Base-by-base conservation (phyloP, 225 moss, liverwort and hornwort species). In the Lunularia cruciata region DNA sequence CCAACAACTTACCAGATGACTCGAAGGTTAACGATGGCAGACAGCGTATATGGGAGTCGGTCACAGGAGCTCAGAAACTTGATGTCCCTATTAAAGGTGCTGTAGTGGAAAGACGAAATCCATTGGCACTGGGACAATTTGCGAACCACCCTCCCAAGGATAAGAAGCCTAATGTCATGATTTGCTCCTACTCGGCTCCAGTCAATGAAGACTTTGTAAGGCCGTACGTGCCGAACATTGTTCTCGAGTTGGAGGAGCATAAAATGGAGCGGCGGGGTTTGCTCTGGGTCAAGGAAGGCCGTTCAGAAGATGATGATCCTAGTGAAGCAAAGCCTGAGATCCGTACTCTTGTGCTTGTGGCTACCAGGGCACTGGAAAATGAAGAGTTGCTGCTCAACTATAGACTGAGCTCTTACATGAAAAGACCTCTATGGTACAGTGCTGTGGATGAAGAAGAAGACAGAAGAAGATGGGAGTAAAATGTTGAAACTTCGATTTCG, bases 351-450 rank as follows among this genome's bases (percentile, higher is more conserved):
- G 88, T 98, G 55, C 78, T 98, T 51, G 89, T 98, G 20, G 82
- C 92, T 55, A 90, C 89, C 8, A 72, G 90, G 53, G 82, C 82
- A 58, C 67, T 98, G 9, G 61, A 80, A 69, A 78, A 93, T 45
- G 92, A 98, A 83, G 96, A 98, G 60, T 56, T 98, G 19, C 72
- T 91, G 46, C 77, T 98, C 26, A 98, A 98, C 42, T 98, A 98
- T 22, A 81, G 96, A 74, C 70, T 92, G 35, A 98, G 96, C 62
- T 84, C 87, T 47, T 93, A 89, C 53, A 67, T 90, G 3, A 85
- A 76, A 35, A 90, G 83, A 59, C 92, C 95, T 75, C 39, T 61
- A 0, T 96, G 95, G 95, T 96, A 85, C 60, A 76, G 87, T 77
- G 78, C 92, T n/a, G 92, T 96, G 26, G 80, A 89, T 77, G 89